Evolutionary conservation across 176 grass and related monocot species (phyloP).

Genomic region (Hordeum marinum): DNA sequence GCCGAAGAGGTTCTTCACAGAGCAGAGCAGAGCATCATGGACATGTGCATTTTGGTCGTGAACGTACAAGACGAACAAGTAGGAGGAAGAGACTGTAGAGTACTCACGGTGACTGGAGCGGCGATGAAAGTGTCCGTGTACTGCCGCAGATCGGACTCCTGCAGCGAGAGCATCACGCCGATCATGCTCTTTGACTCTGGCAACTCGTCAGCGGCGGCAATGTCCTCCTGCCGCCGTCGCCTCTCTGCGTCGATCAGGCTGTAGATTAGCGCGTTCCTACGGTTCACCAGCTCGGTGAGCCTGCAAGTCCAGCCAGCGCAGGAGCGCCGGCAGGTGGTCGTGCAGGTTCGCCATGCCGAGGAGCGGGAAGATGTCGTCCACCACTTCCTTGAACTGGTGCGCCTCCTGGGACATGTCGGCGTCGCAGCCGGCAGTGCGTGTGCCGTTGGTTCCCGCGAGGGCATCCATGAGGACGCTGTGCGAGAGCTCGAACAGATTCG

Average conservation of each 20-base stretch:
- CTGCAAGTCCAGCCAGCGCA: constrained; percentile 30
- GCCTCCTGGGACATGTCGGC: not conserved
- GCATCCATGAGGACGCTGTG: not conserved
- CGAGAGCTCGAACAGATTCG: not conserved
- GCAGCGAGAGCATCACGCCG: constrained; percentile 37
- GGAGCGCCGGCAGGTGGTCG: constrained; percentile 35
- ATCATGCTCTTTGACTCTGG: constrained; percentile 37
- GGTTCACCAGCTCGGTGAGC: constrained; percentile 12
- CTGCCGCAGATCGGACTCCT: constrained; percentile 40
- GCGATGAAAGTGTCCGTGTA: constrained; percentile 50
- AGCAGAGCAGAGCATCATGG: not conserved
- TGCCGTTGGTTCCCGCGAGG: not conserved
- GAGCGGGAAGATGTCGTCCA: constrained; percentile 34
- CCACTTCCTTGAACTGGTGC: constrained; percentile 22
- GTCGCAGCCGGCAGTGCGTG: not conserved
- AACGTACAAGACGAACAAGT: not conserved
- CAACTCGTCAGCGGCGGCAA: not conserved
- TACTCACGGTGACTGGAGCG: constrained; percentile 33
- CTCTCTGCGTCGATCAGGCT: constrained; percentile 37
- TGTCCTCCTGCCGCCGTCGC: not conserved
- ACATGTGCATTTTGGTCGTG: not conserved
- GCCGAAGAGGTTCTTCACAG: constrained; percentile 25
- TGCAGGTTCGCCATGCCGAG: constrained; percentile 4
- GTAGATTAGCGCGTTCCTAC: constrained; percentile 28
- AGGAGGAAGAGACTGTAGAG: not conserved